Evolutionary conservation across 441 rosid species (phyloP).

Genomic region (Mallotus repandus): DNA sequence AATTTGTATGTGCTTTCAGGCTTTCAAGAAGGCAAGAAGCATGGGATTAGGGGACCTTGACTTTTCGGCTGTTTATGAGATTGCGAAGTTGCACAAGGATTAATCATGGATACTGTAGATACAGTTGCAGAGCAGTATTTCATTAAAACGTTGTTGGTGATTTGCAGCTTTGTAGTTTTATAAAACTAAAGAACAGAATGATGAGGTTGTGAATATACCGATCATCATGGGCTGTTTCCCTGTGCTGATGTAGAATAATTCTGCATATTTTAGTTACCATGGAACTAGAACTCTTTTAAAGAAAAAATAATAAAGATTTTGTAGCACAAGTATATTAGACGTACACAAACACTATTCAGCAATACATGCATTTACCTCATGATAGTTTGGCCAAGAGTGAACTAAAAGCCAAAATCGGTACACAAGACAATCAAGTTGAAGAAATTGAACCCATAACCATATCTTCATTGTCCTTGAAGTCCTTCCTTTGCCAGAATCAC

Average conservation of each 20-base stretch:
- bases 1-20: constrained; percentile 36
- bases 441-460: no score
- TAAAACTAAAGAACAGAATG: neutral
- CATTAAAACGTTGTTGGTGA: no score
- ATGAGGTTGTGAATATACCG: neutral
- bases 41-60: constrained; percentile 81
- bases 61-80: constrained; percentile 83
- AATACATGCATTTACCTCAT: no score
- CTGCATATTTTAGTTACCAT: neutral
- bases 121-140: neutral
- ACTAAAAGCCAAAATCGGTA: no score
- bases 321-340: no score
- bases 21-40: constrained; percentile 88
- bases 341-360: no score
- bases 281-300: neutral
- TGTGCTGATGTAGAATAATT: neutral
- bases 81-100: constrained; percentile 45
- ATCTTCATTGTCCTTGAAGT: no score
- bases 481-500: no score
- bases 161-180: neutral
- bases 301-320: neutral
- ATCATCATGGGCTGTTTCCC: neutral
- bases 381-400: no score
- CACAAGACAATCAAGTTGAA: no score
- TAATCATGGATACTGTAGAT: constrained; percentile 13